These are phyloP conservation scores for Collariella sp. DNA, from an alignment of 495 filamentous ascomycete species.

Conservation along the genomic window DNA sequence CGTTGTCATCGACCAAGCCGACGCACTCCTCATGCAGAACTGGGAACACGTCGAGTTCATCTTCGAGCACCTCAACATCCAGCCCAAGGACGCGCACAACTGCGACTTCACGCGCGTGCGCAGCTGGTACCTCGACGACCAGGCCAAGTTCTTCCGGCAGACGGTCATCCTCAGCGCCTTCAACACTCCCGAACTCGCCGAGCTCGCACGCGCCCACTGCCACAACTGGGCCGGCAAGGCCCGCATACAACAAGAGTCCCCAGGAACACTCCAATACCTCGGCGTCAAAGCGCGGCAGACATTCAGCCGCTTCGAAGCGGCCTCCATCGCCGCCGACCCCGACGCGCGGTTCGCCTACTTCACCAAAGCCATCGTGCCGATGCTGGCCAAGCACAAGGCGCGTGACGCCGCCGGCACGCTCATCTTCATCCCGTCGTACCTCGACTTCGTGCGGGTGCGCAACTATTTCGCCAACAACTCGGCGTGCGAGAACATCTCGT, in stretches of 20 bases:
- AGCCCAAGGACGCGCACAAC: slow-evolving; percentile 82
- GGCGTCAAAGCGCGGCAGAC: slow-evolving; percentile 68
- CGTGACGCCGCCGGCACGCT: slow-evolving; percentile 52
- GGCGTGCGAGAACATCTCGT: slow-evolving; percentile 59
- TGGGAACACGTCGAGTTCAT: slow-evolving; percentile 93
- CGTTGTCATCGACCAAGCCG: slow-evolving; percentile 82
- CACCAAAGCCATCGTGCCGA: slow-evolving; percentile 65
- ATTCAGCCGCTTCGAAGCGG: slow-evolving; percentile 78
- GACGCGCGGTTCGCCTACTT: slow-evolving; percentile 92
- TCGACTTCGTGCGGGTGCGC: slow-evolving; percentile 86
- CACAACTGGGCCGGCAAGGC: slow-evolving; percentile 69
- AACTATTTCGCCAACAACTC: slow-evolving; percentile 79
- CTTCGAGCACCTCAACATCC: slow-evolving; percentile 83
- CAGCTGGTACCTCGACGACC: slow-evolving; percentile 81
- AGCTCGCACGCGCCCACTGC: slow-evolving; percentile 66
- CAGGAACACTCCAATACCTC: slow-evolving; percentile 59
- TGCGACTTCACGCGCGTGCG: slow-evolving; percentile 91
- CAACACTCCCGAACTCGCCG: slow-evolving; percentile 82
- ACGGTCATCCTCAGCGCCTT: slow-evolving; percentile 72
- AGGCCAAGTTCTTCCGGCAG: slow-evolving; percentile 73
- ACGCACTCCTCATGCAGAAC: slow-evolving; percentile 93
- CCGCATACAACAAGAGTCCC: slow-evolving; percentile 58
- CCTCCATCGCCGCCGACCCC: slow-evolving; percentile 61
- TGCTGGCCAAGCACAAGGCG: slow-evolving; percentile 50
- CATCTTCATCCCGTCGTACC: slow-evolving; percentile 83